Evolutionary conservation across 2,329 filamentous ascomycete species (phyloP).

Genomic region (Periconia digitata): DNA sequence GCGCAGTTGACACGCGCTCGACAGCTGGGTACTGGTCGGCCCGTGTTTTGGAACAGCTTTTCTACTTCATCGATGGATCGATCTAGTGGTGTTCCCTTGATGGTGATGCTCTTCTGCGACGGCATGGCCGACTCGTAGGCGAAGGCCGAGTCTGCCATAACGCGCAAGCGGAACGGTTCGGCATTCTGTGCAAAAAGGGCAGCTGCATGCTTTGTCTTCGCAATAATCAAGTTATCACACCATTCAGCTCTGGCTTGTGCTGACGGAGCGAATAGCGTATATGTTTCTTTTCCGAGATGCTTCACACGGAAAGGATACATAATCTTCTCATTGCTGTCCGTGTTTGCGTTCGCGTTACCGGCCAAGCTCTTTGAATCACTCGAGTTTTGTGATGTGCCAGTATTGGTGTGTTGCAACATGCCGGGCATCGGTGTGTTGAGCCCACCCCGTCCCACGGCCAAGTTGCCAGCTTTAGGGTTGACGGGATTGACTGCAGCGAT

Average conservation of each 20-base stretch:
- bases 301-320: constrained; percentile 95
- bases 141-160: constrained; percentile 91
- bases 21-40: constrained; percentile 76
- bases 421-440: constrained; percentile 45
- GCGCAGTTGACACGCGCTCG: constrained; percentile 89
- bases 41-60: constrained; percentile 64
- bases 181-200: constrained; percentile 89
- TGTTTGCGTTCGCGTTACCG: constrained; percentile 50
- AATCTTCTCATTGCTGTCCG: constrained; percentile 69
- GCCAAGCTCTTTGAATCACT: constrained; percentile 53
- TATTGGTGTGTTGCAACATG: constrained; percentile 68
- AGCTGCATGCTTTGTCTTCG: constrained; percentile 90
- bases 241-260: constrained; percentile 78
- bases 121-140: constrained; percentile 67
- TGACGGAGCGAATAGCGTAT: constrained; percentile 83
- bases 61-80: constrained; percentile 89
- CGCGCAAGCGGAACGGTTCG: constrained; percentile 88
- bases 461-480: constrained; percentile 33
- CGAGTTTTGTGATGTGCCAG: constrained; percentile 60
- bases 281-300: constrained; percentile 90
- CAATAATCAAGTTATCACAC: constrained; percentile 91
- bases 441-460: constrained; percentile 52
- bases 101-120: constrained; percentile 66
- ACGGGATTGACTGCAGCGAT: constrained; percentile 61
- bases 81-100: constrained; percentile 89